Conservation (phyloP, 2,329 filamentous ascomycete genomes). For the Penicillium sp. region DNA sequence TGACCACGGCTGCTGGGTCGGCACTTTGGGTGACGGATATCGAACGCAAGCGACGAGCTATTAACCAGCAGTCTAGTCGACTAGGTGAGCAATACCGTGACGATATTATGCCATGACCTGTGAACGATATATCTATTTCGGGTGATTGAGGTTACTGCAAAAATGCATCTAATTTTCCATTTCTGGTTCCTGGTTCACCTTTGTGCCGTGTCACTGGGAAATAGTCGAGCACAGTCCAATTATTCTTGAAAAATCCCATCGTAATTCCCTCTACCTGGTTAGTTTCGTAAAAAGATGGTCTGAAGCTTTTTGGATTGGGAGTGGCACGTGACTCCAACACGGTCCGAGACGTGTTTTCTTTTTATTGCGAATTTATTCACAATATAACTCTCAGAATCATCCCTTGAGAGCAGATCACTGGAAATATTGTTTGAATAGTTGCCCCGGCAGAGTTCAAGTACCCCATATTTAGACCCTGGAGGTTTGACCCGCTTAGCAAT, state of each 20-base stretch:
- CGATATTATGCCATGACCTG: conserved; percentile 29
- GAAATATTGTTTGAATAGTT: neutral
- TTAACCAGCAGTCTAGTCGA: conserved; percentile 16
- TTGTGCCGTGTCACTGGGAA: neutral
- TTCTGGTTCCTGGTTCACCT: neutral
- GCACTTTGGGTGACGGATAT: conserved; percentile 82
- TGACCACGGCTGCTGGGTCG: conserved; percentile 81
- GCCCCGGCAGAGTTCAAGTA: neutral
- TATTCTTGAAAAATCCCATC: neutral
- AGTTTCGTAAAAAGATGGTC: neutral
- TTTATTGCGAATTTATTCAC: neutral
- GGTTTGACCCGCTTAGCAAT: conserved; percentile 4
- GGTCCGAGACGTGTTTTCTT: neutral
- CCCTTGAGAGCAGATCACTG: neutral
- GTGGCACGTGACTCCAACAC: neutral
- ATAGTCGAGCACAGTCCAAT: neutral
- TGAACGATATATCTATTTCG: neutral
- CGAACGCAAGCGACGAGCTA: conserved; percentile 57
- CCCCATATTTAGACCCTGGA: neutral
- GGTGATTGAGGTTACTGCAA: neutral
- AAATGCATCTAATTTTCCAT: neutral
- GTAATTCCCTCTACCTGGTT: neutral
- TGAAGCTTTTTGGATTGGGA: neutral
- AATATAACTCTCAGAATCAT: neutral
- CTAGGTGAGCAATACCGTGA: conserved; percentile 40